Base-by-base conservation (phyloP, 108 stramenopile species). In the Cyclostephanos invisitatus region DNA sequence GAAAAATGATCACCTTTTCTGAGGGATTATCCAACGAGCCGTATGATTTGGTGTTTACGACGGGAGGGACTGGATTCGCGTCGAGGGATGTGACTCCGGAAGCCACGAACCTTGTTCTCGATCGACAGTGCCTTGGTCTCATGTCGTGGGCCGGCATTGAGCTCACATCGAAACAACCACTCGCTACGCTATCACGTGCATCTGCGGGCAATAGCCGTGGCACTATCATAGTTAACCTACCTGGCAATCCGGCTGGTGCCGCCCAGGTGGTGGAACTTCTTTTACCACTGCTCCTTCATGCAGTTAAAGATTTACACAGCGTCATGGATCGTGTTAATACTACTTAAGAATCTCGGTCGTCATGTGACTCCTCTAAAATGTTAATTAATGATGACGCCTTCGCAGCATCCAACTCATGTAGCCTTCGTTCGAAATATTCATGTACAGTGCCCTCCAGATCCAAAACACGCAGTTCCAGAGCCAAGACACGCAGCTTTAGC, bases 31-130 rank as follows among this genome's bases (percentile, higher is more conserved):
- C 59, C 22, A 22, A 69, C n/a, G 17, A 49, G 14, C 27, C 63
- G 25, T 65, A 83, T 37, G 81, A 94, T 70, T 77, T 97, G 64
- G 78, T 97, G 37, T 79, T 96, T 24, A 96, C 95, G 14, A 93
- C 94, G 6, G 97, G 97, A 11, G 97, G 97, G 32, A 97, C 97
- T 9, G 97, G 97, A 9, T 92, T 97, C 57, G 65, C 86, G 12
- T 35, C 81, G 7, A 87, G 95, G 2, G 97, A 97, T 82, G 88
- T 95, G 3, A 97, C 97, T 14, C 95, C 95, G 11, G 97, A 97
- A 83, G 97, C 97, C 32, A 95, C 94, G 32, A 36, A 63, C 12
- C 49, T 56, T 11, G 67, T 91, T n/a, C 61, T 94, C 28, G 87
- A 91, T 29, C 69, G 76, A 15, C 83, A 86, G 36, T 88, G 86